Evolutionary conservation across 139 green algal genomes (phyloP).

Genomic region (Chlorella sp.): DNA sequence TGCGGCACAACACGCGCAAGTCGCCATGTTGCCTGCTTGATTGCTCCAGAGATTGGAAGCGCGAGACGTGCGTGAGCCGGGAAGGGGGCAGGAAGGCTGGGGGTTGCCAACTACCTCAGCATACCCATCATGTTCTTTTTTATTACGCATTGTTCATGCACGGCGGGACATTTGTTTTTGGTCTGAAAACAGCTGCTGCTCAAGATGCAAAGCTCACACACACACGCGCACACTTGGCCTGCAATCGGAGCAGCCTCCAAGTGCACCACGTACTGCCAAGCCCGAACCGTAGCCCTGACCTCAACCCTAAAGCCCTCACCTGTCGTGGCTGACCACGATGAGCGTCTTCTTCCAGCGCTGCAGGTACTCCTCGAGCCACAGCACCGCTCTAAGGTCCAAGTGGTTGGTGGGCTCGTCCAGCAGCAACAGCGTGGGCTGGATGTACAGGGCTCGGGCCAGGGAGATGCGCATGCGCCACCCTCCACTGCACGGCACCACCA

Average conservation of each 20-base stretch:
- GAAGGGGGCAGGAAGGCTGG: too few relatives aligned
- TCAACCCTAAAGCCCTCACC: neutral
- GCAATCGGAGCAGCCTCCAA: too few relatives aligned
- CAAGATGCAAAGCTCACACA: neutral
- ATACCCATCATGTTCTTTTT: too few relatives aligned
- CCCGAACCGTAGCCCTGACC: neutral
- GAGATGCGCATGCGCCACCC: slow-evolving; percentile 98
- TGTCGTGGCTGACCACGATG: slow-evolving; percentile 96
- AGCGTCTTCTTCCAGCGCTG: slow-evolving; percentile 99
- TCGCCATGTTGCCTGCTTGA: too few relatives aligned
- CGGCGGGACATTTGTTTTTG: too few relatives aligned
- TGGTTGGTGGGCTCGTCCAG: slow-evolving; percentile 99
- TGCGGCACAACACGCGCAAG: too few relatives aligned
- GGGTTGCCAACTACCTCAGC: too few relatives aligned
- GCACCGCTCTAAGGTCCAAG: slow-evolving; percentile 83
- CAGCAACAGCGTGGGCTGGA: slow-evolving; percentile 96
- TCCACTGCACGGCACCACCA: slow-evolving; percentile 57
- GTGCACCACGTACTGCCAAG: too few relatives aligned
- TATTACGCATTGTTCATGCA: too few relatives aligned
- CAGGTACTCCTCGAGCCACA: slow-evolving; percentile 92
- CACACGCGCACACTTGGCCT: neutral
- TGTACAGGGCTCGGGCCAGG: slow-evolving; percentile 97
- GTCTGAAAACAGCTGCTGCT: neutral
- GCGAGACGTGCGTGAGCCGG: too few relatives aligned
- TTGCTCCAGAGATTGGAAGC: too few relatives aligned